Base-by-base conservation (phyloP, 2,329 filamentous ascomycete genomes). In the Curvularia sp. region DNA sequence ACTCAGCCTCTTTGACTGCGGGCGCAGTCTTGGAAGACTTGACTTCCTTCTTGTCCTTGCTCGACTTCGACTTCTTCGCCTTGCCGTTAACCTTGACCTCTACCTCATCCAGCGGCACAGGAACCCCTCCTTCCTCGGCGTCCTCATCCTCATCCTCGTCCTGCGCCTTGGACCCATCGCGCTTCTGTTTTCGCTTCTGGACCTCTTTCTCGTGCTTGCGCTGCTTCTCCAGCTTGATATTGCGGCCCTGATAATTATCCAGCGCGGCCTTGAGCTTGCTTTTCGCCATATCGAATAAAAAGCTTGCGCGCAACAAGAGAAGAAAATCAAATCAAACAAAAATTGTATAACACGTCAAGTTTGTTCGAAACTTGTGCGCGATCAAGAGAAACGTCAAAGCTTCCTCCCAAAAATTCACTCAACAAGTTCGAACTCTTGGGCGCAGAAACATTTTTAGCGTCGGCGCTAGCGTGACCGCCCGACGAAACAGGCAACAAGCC, bases 151-250 rank as follows among this genome's bases (percentile, higher is more conserved):
- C 60, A 1, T 52, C 68, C 5, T 63, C 64, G 8, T 60, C 57
- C 25, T 63, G 57, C 9, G 57, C 52, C 39, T 46, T 48, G 25
- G 23, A 4, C 23, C 41, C 43, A 8, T 57, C 32, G 25, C 46
- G 38, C 57, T 63, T 53, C 36, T 55, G 45, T 41, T 63, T 60
- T 18, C 41, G 54, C 34, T 63, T 63, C 15, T 49, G 47, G 19
- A 36, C 60, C 41, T 63, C 48, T 27, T 61, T 63, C 45, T 61
- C 60, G 28, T 58, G 30, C 51, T 63, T 63, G 57, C 58, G 58
- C 60, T 63, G 90, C 77, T 91, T 87, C 77, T 94, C 91, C 52
- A 92, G 83, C 63, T 89, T 88, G 61, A 90, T 89, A 67, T 95
- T 89, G 47, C 84, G 80, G 28, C 86, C 85, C 71, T 85, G 82